Percentiles rank a stretch among this genome's conserved stretches.
phyloP scores from a whole-genome alignment of 1,139 yeast genomes.

The Candida frijolesensis region DNA sequence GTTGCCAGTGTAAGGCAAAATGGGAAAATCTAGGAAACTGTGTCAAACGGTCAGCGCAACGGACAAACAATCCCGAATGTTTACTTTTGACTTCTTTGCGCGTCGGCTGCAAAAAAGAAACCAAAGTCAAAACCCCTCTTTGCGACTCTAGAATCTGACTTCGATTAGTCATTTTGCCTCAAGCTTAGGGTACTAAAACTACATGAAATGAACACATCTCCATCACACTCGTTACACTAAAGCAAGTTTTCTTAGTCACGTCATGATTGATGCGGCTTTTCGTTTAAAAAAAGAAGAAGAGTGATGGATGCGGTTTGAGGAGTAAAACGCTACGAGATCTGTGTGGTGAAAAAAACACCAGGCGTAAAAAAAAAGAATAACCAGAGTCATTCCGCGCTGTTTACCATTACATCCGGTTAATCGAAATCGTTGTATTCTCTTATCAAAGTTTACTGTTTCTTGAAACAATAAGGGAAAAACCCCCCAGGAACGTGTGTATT shows the following conservation, averaged over 20 bases:
- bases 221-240: background rate
- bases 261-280: background rate
- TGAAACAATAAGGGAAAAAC: background rate
- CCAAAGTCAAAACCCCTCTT: background rate
- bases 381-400: background rate
- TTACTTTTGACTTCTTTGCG: constrained; percentile 5
- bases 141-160: constrained; percentile 3
- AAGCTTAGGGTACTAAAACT: background rate
- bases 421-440: background rate
- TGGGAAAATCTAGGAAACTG: background rate
- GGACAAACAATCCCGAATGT: background rate
- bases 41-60: background rate
- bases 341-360: background rate
- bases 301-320: background rate
- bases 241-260: background rate
- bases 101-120: constrained; percentile 2
- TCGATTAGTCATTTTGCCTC: background rate
- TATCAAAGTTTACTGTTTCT: background rate
- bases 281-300: background rate
- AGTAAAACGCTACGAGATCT: background rate
- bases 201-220: background rate
- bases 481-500: background rate
- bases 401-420: background rate
- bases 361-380: background rate
- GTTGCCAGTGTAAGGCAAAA: background rate